Percentiles rank a stretch among this genome's conserved stretches.
Conservation (phyloP, 1,284 basidiomycete species). For the Prillingera fragicola region DNA sequence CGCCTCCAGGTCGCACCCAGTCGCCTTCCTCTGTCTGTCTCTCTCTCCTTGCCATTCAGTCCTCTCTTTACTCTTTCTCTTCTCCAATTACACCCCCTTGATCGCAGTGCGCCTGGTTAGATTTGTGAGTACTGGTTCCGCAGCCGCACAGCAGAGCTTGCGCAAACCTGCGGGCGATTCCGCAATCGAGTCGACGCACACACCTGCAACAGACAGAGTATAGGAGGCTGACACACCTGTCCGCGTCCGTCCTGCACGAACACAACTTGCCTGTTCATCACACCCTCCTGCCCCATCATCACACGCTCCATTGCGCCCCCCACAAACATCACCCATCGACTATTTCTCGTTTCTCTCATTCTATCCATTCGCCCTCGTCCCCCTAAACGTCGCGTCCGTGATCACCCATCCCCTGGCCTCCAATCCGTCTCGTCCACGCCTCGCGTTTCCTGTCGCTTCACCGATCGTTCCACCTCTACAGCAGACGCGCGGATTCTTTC, state of each 20-base stretch:
- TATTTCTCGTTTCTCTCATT: too few relatives aligned
- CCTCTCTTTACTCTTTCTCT: neutral
- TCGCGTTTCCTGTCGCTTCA: too few relatives aligned
- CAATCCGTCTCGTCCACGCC: too few relatives aligned
- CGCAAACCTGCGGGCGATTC: too few relatives aligned
- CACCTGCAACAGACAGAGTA: neutral
- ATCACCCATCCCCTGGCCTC: too few relatives aligned
- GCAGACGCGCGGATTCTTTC: too few relatives aligned
- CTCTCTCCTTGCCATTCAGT: neutral
- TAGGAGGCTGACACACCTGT: conserved; percentile 1
- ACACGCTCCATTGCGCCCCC: neutral
- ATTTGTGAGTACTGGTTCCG: neutral
- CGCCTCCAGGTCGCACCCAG: neutral
- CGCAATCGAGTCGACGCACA: too few relatives aligned
- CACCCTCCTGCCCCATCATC: neutral
- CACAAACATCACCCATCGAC: too few relatives aligned
- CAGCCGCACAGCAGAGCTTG: too few relatives aligned
- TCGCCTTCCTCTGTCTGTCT: neutral
- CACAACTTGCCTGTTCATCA: neutral
- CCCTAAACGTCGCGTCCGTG: too few relatives aligned
- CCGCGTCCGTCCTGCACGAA: neutral
- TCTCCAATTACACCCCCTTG: neutral
- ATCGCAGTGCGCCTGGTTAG: neutral
- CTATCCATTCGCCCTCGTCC: too few relatives aligned
- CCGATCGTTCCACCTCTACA: too few relatives aligned